Evolutionary conservation across 768 basidiomycete species (phyloP).

Genomic region (Mycena pura): DNA sequence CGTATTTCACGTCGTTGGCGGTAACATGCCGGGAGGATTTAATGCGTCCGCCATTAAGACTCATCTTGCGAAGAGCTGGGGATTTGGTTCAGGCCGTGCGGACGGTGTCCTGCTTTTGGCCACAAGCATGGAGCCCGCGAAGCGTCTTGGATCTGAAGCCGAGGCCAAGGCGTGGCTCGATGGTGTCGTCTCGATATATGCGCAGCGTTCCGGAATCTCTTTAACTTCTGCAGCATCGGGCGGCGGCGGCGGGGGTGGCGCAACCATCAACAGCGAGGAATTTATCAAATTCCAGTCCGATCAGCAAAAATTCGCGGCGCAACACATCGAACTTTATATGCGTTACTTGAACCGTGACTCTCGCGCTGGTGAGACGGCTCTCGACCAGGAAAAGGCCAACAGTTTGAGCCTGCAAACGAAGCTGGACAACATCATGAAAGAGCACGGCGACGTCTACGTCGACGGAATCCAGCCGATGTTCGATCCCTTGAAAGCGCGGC

Average conservation of each 20-base stretch:
- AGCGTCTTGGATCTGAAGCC: constrained; percentile 87
- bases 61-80: constrained; percentile 92
- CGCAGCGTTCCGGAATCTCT: constrained; percentile 87
- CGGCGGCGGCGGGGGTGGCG: constrained; percentile 74
- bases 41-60: constrained; percentile 90
- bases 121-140: constrained; percentile 92
- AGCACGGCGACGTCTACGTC: constrained; percentile 94
- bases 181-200: constrained; percentile 81
- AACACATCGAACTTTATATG: constrained; percentile 96
- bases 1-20: constrained; percentile 88
- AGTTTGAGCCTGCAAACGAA: constrained; percentile 76
- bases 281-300: constrained; percentile 96
- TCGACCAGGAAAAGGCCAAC: constrained; percentile 85
- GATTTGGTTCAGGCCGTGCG: constrained; percentile 87
- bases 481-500: constrained; percentile 94
- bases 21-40: constrained; percentile 99
- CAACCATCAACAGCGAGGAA: constrained; percentile 96
- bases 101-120: constrained; percentile 91
- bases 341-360: constrained; percentile 95
- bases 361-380: constrained; percentile 88
- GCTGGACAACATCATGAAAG: constrained; percentile 86
- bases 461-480: constrained; percentile 96
- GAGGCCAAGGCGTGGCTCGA: constrained; percentile 97
- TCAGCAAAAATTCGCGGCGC: constrained; percentile 89
- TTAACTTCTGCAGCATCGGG: constrained; percentile 72